Base-by-base conservation (phyloP, 1,284 basidiomycete genomes). In the Neolentinus lepideus region DNA sequence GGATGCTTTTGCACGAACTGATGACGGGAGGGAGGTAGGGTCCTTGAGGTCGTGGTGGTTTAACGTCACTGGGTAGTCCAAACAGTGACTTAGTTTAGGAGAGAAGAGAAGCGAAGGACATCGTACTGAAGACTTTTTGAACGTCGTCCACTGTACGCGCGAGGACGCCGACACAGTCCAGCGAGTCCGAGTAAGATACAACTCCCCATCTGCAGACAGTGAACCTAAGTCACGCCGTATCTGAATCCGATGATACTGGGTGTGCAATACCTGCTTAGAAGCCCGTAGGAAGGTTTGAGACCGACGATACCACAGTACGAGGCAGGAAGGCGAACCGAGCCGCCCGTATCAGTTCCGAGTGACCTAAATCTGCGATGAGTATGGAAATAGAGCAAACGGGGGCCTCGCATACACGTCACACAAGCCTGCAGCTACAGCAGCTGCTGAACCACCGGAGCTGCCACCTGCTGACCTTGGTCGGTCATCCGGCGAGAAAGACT, bases 341-440 rank as follows among this genome's bases (percentile, higher is more conserved):
- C 97, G 4, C 96, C 97, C 0, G 97, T 99, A 66, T 99, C 96
- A 0, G 94, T 96, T 1, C 88, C 92, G 25, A 99, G 70, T 0
- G 96, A 92, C 38, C 94, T 95, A 60, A 14, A 25, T 52, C 54
- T 54, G n/a, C 60, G 57, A 21, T 54, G 45, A 27, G 27, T 1
- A n/a, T 25, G 9, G 52, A n/a, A 25, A 35, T 12, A 33, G 12
- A 19, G 14, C 6, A 12, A 46, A 48, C 36, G 4, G 46, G 21
- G 46, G 31, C 6, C 8, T 3, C 38, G 69, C 90, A 72, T 64
- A 95, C 92, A 83, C 88, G 66, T 85, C 78, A 63, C 89, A 92
- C 70, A 91, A 75, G 0, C 84, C 84, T 3, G 88, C 82, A 6
- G 87, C 86, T 2, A 92, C 90, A 16, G 89, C 88, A 16, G 89